phyloP scores from a whole-genome alignment of 768 basidiomycete genomes.

The Mycena kentingensis region DNA sequence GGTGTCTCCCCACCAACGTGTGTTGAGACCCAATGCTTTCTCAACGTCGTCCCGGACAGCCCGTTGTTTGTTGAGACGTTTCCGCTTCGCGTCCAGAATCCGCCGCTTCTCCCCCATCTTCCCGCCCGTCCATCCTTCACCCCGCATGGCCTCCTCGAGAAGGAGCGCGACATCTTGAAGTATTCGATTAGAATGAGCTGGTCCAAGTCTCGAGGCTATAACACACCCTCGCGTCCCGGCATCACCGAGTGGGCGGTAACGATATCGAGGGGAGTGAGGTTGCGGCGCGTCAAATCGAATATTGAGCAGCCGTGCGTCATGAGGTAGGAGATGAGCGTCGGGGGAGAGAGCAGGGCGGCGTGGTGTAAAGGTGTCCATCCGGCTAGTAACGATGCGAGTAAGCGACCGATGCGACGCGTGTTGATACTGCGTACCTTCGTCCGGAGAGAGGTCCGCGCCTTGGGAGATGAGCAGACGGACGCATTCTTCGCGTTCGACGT shows the following conservation, averaged over 20 bases:
- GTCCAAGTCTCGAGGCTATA: too few species aligned
- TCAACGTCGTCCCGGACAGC: constrained; percentile 61
- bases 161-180: constrained; percentile 86
- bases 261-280: constrained; percentile 86
- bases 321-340: constrained; percentile 88
- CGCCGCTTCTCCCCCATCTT: constrained; percentile 71
- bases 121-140: constrained; percentile 80
- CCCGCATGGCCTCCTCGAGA: constrained; percentile 85
- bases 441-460: constrained; percentile 69
- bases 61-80: constrained; percentile 54
- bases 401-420: constrained; percentile 4
- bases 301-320: constrained; percentile 92
- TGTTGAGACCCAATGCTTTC: constrained; percentile 54
- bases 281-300: constrained; percentile 71
- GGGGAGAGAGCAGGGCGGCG: constrained; percentile 84
- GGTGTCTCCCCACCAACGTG: constrained; percentile 69
- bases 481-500: constrained; percentile 90
- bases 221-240: constrained; percentile 79
- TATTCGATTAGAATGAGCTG: too few species aligned
- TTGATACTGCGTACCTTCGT: constrained; percentile 48
- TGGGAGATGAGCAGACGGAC: constrained; percentile 77
- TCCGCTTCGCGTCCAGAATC: constrained; percentile 56
- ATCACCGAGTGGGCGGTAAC: constrained; percentile 81
- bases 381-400: constrained; percentile 45
- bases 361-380: constrained; percentile 97